These are phyloP conservation scores for Aspergillus proliferans DNA, from an alignment of 2,329 filamentous ascomycete genomes.

Conservation along the genomic window DNA sequence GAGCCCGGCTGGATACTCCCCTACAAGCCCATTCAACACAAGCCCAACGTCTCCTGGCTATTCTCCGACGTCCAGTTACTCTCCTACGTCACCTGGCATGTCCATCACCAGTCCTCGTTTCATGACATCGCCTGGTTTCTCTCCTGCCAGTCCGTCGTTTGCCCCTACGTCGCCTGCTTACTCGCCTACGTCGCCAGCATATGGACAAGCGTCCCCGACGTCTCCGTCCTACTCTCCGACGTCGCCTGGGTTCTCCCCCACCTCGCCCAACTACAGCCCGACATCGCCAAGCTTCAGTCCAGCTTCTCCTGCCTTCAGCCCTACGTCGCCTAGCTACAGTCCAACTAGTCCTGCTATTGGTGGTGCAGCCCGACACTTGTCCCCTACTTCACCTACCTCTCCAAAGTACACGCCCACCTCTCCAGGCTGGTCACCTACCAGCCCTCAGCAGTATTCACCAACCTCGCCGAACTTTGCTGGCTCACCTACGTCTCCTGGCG, in stretches of 20 bases:
- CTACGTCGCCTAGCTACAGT: constrained; percentile 55
- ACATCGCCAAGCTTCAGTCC: constrained; percentile 53
- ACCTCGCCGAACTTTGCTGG: constrained; percentile 44
- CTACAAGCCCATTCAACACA: constrained; percentile 70
- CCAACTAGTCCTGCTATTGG: constrained; percentile 48
- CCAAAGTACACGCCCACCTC: constrained; percentile 53
- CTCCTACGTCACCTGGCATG: constrained; percentile 67
- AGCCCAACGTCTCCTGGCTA: constrained; percentile 64
- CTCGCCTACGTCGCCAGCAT: constrained; percentile 69
- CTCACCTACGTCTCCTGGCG: constrained; percentile 37
- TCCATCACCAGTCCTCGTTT: constrained; percentile 52
- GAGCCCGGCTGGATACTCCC: constrained; percentile 59
- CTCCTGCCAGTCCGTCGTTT: constrained; percentile 49
- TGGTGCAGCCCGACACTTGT: constrained; percentile 35
- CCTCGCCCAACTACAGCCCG: constrained; percentile 56
- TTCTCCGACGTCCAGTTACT: constrained; percentile 60
- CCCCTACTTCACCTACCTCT: constrained; percentile 44
- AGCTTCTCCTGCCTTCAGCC: constrained; percentile 47
- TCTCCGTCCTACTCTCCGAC: constrained; percentile 49
- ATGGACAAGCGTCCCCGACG: constrained; percentile 60
- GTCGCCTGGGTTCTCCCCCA: constrained; percentile 52
- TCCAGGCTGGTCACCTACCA: constrained; percentile 45
- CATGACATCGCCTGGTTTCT: constrained; percentile 49
- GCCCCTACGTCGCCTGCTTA: constrained; percentile 57
- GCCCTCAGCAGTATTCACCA: constrained; percentile 46